phyloP scores from a whole-genome alignment of 2,329 filamentous ascomycete species.

The Hypoxylon sp. region DNA sequence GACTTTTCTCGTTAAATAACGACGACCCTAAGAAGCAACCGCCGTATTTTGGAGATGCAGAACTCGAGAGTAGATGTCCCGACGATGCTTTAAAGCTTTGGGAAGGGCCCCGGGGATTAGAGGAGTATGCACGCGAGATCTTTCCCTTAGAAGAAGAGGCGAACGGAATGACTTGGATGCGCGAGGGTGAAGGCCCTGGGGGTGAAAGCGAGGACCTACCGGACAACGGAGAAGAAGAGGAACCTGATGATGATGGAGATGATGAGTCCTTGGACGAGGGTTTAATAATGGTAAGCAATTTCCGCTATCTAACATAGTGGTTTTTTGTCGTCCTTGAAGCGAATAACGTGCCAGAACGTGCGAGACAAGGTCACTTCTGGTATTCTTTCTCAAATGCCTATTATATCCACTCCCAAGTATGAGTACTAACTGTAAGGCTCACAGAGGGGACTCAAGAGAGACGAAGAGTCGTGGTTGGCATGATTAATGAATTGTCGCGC shows the following conservation, averaged over 20 bases:
- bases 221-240: constrained; percentile 61
- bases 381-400: not conserved
- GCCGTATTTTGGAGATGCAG: constrained; percentile 72
- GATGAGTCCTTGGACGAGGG: constrained; percentile 71
- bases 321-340: not conserved
- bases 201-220: constrained; percentile 58
- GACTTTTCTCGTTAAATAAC: constrained; percentile 68
- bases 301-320: not conserved
- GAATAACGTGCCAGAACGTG: not conserved
- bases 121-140: constrained; percentile 95
- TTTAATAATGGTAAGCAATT: constrained; percentile 63
- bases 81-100: constrained; percentile 84
- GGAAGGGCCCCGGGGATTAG: constrained; percentile 90
- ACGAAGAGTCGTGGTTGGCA: constrained; percentile 73
- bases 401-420: not conserved
- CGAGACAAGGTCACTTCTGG: not conserved
- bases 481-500: constrained; percentile 46
- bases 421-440: constrained; percentile 20
- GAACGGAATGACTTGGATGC: constrained; percentile 95
- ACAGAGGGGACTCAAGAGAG: constrained; percentile 65
- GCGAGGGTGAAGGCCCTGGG: constrained; percentile 61
- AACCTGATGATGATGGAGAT: constrained; percentile 60
- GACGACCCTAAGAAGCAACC: constrained; percentile 70
- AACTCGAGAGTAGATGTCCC: constrained; percentile 75
- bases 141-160: constrained; percentile 95